These are phyloP conservation scores for Posidonia oceanica DNA, from an alignment of 116 monocot genomes.

Conservation along the genomic window DNA sequence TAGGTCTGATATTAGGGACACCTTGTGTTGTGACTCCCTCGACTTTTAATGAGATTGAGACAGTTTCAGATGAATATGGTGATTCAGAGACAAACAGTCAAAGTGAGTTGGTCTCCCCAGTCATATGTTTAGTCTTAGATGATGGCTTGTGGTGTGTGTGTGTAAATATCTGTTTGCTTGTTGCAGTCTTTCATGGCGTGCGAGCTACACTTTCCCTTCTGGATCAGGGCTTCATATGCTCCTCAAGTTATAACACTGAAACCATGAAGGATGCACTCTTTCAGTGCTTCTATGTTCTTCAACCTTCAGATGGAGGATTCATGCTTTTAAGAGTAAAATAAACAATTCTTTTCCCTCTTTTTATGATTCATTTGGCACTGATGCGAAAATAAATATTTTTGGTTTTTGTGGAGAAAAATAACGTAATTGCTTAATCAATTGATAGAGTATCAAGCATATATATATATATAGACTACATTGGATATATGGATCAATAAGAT, in stretches of 20 bases:
- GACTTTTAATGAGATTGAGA: slow-evolving; percentile 29
- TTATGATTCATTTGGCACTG: background rate
- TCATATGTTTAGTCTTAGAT: background rate
- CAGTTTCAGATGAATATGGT: slow-evolving; percentile 33
- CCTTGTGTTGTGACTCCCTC: slow-evolving; percentile 49
- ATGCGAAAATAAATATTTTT: too few relatives aligned
- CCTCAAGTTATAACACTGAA: slow-evolving; percentile 64
- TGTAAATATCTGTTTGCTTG: slow-evolving; percentile 10
- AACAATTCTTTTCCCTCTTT: background rate
- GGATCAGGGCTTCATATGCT: slow-evolving; percentile 76
- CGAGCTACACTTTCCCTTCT: slow-evolving; percentile 47
- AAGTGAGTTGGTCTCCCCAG: slow-evolving; percentile 23
- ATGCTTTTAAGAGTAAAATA: slow-evolving; percentile 70
- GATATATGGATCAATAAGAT: too few relatives aligned
- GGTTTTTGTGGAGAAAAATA: too few relatives aligned
- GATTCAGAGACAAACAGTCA: slow-evolving; percentile 45
- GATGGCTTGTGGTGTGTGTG: slow-evolving; percentile 3
- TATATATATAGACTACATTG: too few relatives aligned
- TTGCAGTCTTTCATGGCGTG: slow-evolving; percentile 67
- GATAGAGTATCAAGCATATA: too few relatives aligned
- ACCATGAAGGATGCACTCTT: slow-evolving; percentile 50
- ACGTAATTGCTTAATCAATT: too few relatives aligned
- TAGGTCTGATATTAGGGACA: slow-evolving; percentile 56
- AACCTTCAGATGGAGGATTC: slow-evolving; percentile 50
- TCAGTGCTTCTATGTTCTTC: slow-evolving; percentile 66